These are phyloP conservation scores for Erythrobasidium hasegawianum DNA, from an alignment of 1,284 basidiomycete genomes.

Conservation along the genomic window DNA sequence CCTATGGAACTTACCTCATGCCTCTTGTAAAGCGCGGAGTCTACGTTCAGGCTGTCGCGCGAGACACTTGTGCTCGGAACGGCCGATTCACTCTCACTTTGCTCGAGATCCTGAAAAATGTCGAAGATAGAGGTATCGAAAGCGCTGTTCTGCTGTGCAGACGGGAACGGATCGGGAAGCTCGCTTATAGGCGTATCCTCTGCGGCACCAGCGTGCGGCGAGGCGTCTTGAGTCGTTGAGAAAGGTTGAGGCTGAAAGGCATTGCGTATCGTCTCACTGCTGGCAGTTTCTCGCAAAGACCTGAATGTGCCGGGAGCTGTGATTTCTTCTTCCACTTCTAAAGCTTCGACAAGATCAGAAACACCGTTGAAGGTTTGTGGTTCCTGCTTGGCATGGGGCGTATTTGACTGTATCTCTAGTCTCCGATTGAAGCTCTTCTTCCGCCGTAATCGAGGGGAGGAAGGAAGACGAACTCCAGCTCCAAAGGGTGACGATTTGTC, in stretches of 20 bases:
- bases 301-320: not conserved
- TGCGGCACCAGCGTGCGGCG: not conserved
- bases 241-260: not conserved
- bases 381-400: not conserved
- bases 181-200: not conserved
- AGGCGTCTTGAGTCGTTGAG: not conserved
- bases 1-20: not conserved
- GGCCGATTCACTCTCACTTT: not conserved
- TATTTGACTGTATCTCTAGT: not conserved
- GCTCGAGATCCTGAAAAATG: slow-evolving; percentile 12
- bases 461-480: slow-evolving; percentile 24
- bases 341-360: not conserved
- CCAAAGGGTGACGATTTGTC: slow-evolving; percentile 29
- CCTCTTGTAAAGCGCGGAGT: not conserved
- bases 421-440: slow-evolving; percentile 13
- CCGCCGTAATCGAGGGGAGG: slow-evolving; percentile 14
- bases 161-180: not conserved
- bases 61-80: too few relatives aligned
- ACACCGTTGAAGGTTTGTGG: not conserved
- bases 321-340: not conserved
- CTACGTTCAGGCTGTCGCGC: not conserved
- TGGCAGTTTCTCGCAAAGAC: slow-evolving; percentile 11
- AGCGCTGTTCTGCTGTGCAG: not conserved
- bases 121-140: slow-evolving; percentile 32
- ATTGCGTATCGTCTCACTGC: slow-evolving; percentile 30